Base-by-base conservation (phyloP, 2,329 filamentous ascomycete genomes). In the Fragosphaeria purpurea region DNA sequence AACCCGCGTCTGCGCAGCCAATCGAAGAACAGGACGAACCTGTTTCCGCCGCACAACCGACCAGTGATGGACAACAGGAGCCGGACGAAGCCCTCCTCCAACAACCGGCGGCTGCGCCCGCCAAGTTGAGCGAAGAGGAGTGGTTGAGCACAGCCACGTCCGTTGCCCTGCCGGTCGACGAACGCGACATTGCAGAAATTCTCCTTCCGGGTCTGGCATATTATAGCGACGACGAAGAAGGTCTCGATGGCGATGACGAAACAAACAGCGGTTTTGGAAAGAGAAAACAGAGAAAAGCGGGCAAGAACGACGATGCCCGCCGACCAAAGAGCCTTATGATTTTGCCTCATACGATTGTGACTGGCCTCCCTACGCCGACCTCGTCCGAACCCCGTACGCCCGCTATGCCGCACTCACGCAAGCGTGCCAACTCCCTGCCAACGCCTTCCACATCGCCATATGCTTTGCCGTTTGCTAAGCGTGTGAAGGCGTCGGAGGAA, bases 111-210 rank as follows among this genome's bases (percentile, higher is more conserved):
- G 39, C 12, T 6, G 42, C 41, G 1, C 10, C 47, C 4, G 52
- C 50, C 1, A 34, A 56, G 1, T 33, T 55, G n/a, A 44, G 41
- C 6, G 58, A 67, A 11, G 69, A 77, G 44, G 67, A 72, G 43
- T 64, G 67, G 53, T 62, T 67, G 63, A 68, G 42, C 11, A 9
- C 62, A 48, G 75, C 83, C 7, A 75, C 79, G 6, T 71, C 73
- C 41, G 76, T 90, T 54, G 81, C 86, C n/a, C 69, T 93, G 8
- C 86, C 86, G 0, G 70, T 83, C 41, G 72, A 72, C 31, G 73
- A 79, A 38, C 75, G 81, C 45, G 88, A 94, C 61, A 68, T 91
- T 7, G 76, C 83, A 44, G 88, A 94, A 62, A 93, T 94, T 41
- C 86, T 93, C 60, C 77, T 88, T 43, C 85, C 86, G 4, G 85